Evolutionary conservation across 2,329 filamentous ascomycete genomes (phyloP).

Genomic region (Alternaria brassicae): DNA sequence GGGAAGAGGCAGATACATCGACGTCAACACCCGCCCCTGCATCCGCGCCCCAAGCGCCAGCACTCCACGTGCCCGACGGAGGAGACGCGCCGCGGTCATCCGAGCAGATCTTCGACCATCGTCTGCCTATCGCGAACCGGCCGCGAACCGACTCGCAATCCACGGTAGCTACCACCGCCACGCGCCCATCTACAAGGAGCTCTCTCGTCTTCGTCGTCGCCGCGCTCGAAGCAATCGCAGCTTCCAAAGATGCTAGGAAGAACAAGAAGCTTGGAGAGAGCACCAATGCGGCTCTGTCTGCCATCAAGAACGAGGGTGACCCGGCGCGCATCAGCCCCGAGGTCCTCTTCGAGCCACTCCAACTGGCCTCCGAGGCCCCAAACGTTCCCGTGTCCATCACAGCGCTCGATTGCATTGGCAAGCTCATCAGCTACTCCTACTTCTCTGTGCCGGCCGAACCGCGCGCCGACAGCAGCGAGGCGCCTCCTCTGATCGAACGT

Average conservation of each 20-base stretch:
- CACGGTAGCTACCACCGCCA: conserved; percentile 58
- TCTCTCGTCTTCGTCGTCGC: conserved; percentile 96
- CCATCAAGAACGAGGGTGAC: conserved; percentile 81
- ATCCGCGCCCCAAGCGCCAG: conserved; percentile 32
- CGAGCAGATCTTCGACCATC: conserved; percentile 47
- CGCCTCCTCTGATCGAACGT: conserved; percentile 86
- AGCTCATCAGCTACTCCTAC: conserved; percentile 98
- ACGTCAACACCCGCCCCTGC: conserved; percentile 2
- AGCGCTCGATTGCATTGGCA: conserved; percentile 96
- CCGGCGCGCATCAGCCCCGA: conserved; percentile 85
- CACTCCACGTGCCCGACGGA: conserved; percentile 33
- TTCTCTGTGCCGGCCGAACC: conserved; percentile 74
- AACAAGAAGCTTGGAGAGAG: conserved; percentile 84
- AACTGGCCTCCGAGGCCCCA: conserved; percentile 85
- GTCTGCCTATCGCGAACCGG: conserved; percentile 43
- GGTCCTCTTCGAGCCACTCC: conserved; percentile 86
- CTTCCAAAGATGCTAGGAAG: conserved; percentile 88
- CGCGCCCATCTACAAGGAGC: conserved; percentile 73
- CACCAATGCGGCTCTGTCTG: conserved; percentile 79
- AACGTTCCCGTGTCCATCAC: conserved; percentile 87
- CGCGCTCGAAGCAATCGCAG: conserved; percentile 88
- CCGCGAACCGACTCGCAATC: conserved; percentile 67
- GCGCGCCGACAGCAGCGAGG: conserved; percentile 43
- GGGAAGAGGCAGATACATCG: conserved; percentile 25
- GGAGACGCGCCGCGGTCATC: conserved; percentile 42